Evolutionary conservation across 176 grass and related monocot genomes (phyloP), one percentile per base, ranked within the genome.

Genomic region (Phragmites australis): DNA sequence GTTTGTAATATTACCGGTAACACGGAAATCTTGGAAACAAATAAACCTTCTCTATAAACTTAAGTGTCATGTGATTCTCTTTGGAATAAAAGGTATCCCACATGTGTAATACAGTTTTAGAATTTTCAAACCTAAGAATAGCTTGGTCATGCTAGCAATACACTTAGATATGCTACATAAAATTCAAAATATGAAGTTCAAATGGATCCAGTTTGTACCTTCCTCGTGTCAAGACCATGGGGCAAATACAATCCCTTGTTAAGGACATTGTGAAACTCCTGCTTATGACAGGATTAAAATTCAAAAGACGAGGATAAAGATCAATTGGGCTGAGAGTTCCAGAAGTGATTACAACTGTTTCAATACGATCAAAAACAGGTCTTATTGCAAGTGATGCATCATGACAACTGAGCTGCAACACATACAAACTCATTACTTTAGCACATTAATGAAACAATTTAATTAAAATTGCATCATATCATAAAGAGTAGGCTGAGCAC

Each of bases 141-240:
- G 16, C 8, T 69, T 77, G 29, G 27, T 5, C 27, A 16, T 43
- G 5, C 17, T 39, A 58, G 2, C 40, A 84, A 48, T 18, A 84
- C 19, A 57, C 19, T 74, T 9, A 29, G 6, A 56, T 45, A 79
- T 49, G 49, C 21, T 58, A 58, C 13, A 40, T 22, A 22, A 84
- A 57, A 6, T 11, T 66, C 47, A 22, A 60, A 61, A 34, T 17
- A 65, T 54, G 47, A 74, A 83, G 13, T 49, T 48, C 12, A 56
- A 25, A 64, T 65, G 49, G 15, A 30, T 70, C 26, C 13, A 77
- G 42, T 44, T 18, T 49, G 79, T 86, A 94, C 94, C 94, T 97
- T 90, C 94, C 94, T 70, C 95, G 90, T 74, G 95, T 97, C 65
- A 97, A 85, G 76, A 97, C 92, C 95, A 97, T 97, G 32, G 95